Percentiles rank a stretch among this genome's conserved stretches.
Evolutionary conservation across 495 filamentous ascomycete species (phyloP).

Genomic region (Ascodesmis nigricans): DNA sequence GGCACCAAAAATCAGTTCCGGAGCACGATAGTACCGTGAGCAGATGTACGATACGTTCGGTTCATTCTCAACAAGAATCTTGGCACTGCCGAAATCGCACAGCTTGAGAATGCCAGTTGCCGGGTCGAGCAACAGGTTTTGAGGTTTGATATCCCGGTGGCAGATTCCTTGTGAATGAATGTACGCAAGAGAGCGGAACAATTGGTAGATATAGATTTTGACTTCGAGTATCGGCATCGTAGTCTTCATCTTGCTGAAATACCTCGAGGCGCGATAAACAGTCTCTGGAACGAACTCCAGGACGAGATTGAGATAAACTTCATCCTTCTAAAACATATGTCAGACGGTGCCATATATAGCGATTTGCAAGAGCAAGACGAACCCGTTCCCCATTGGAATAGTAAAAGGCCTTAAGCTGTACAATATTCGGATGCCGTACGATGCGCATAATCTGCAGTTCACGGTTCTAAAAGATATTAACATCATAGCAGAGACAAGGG

Average conservation of each 20-base stretch:
- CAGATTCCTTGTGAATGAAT: slow-evolving; percentile 99
- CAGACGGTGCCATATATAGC: neutral
- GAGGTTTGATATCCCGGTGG: slow-evolving; percentile 97
- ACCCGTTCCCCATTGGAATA: slow-evolving; percentile 98
- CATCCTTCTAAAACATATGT: slow-evolving; percentile 53
- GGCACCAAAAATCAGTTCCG: slow-evolving; percentile 94
- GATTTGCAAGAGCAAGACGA: slow-evolving; percentile 21
- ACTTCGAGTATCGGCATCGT: slow-evolving; percentile 98
- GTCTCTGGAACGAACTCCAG: slow-evolving; percentile 97
- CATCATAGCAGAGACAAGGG: slow-evolving; percentile 1
- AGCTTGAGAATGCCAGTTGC: slow-evolving; percentile 81
- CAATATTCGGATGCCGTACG: slow-evolving; percentile 94
- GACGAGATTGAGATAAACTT: slow-evolving; percentile 96
- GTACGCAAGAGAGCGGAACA: slow-evolving; percentile 93
- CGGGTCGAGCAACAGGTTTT: slow-evolving; percentile 87
- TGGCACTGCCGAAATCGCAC: slow-evolving; percentile 96
- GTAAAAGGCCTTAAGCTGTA: slow-evolving; percentile 96
- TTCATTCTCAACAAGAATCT: slow-evolving; percentile 97
- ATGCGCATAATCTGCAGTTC: slow-evolving; percentile 99
- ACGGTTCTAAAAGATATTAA: slow-evolving; percentile 47
- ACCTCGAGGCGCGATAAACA: slow-evolving; percentile 91
- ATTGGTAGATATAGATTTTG: slow-evolving; percentile 98
- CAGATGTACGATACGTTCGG: slow-evolving; percentile 99
- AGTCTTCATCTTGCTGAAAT: slow-evolving; percentile 99
- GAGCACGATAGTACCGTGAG: slow-evolving; percentile 94